Conservation (phyloP, 1,284 basidiomycete species). For the Schizopora paradoxa region DNA sequence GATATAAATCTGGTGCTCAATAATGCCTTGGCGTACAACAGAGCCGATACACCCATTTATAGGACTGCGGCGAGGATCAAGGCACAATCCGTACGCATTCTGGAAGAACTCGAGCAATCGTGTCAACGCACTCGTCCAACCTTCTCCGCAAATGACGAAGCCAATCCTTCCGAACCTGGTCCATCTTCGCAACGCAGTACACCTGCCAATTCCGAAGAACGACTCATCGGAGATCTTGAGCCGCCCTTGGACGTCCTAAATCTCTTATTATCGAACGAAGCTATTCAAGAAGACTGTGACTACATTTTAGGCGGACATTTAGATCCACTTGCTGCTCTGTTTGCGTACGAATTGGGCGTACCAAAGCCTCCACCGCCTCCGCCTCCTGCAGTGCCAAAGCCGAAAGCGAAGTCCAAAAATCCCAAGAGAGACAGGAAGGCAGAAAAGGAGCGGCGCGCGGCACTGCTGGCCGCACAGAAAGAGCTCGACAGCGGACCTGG, state of each 20-base stretch:
- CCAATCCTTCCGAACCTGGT: not conserved
- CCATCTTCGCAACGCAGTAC: constrained; percentile 1
- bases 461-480: too few species aligned
- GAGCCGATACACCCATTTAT: constrained; percentile 66
- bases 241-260: constrained; percentile 52
- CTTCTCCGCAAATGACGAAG: constrained; percentile 3
- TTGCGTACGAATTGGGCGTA: constrained; percentile 59
- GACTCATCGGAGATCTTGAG: constrained; percentile 63
- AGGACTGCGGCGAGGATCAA: constrained; percentile 71
- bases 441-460: constrained; percentile 34
- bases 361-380: constrained; percentile 51
- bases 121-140: constrained; percentile 8
- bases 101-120: constrained; percentile 51
- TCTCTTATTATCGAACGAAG: constrained; percentile 46
- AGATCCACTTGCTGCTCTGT: constrained; percentile 62
- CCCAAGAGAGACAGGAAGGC: constrained; percentile 37
- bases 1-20: constrained; percentile 80
- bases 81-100: constrained; percentile 48
- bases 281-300: constrained; percentile 46
- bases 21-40: constrained; percentile 90
- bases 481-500: constrained; percentile 30
- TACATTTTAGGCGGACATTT: constrained; percentile 42
- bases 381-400: constrained; percentile 28
- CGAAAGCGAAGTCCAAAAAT: constrained; percentile 17
- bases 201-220: constrained; percentile 7